These are phyloP conservation scores for Acer saccharum DNA, from an alignment of 345 rosid genomes.

Conservation along the genomic window DNA sequence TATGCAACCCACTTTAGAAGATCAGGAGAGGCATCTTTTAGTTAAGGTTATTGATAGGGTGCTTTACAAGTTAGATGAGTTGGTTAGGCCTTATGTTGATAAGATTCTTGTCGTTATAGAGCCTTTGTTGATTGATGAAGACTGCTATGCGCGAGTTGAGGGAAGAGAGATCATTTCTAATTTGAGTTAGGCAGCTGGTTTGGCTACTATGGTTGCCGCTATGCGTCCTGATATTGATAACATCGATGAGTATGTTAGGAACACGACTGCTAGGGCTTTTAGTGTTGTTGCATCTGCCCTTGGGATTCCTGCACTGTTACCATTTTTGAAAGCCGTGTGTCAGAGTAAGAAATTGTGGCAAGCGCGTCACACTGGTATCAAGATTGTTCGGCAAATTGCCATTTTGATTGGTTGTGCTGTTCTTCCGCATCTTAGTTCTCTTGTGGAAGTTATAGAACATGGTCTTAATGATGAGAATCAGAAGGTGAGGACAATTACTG, in stretches of 20 bases:
- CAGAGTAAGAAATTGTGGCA: slow-evolving; percentile 99
- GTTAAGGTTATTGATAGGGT: slow-evolving; percentile 98
- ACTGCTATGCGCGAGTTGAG: slow-evolving; percentile 99
- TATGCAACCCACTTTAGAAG: slow-evolving; percentile 98
- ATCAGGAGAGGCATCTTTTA: slow-evolving; percentile 98
- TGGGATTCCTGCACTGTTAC: slow-evolving; percentile 91
- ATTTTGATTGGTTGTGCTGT: slow-evolving; percentile 34
- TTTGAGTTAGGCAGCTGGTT: slow-evolving; percentile 96
- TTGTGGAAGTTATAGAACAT: too few relatives aligned
- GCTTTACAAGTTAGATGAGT: slow-evolving; percentile 90
- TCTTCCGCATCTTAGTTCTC: too few relatives aligned
- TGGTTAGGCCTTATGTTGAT: slow-evolving; percentile 96
- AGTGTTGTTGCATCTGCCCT: slow-evolving; percentile 99
- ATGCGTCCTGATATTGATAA: slow-evolving; percentile 99
- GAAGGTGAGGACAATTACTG: too few relatives aligned
- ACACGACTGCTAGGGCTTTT: slow-evolving; percentile 98
- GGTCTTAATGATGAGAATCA: too few relatives aligned
- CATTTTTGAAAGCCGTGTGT: slow-evolving; percentile 96
- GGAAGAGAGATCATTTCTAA: slow-evolving; percentile 99
- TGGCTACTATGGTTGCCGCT: slow-evolving; percentile 99
- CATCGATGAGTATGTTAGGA: slow-evolving; percentile 96
- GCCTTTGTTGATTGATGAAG: slow-evolving; percentile 97
- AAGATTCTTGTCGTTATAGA: slow-evolving; percentile 98
- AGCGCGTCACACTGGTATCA: slow-evolving; percentile 96
- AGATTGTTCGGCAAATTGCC: slow-evolving; percentile 99